A percentile compares a stretch with the other conserved stretches of the same genome.
Evolutionary conservation across 352 stramenopile genomes (phyloP).

Genomic region (Globisporangium alternatum): DNA sequence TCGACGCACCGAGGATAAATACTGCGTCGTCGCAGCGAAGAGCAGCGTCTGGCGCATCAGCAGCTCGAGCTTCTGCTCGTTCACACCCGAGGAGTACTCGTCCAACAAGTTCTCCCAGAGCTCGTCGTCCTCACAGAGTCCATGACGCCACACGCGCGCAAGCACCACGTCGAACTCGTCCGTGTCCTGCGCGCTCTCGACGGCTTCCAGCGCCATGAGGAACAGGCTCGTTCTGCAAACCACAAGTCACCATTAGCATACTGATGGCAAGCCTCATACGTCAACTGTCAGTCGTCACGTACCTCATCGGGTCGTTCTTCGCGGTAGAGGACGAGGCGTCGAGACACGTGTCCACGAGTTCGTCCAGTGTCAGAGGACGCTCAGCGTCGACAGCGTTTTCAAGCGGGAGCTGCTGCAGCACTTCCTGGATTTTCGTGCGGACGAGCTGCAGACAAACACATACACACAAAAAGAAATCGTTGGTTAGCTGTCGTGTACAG

Average conservation of each 20-base stretch:
- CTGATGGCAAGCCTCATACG: neutral
- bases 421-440: constrained; percentile 53
- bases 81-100: constrained; percentile 50
- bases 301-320: constrained; percentile 58
- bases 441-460: constrained; percentile 34
- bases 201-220: constrained; percentile 63
- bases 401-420: constrained; percentile 57
- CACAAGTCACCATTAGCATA: neutral
- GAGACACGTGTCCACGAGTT: constrained; percentile 49
- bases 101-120: constrained; percentile 54
- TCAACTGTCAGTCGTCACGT: neutral
- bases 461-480: neutral
- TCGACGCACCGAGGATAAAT: constrained; percentile 25
- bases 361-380: constrained; percentile 39
- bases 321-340: constrained; percentile 36
- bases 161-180: constrained; percentile 49
- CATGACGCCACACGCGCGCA: constrained; percentile 51
- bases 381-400: constrained; percentile 28
- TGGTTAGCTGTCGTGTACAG: neutral
- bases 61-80: constrained; percentile 58
- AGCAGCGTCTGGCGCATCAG: constrained; percentile 74
- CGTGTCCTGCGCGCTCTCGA: constrained; percentile 44
- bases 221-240: constrained; percentile 58
- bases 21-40: constrained; percentile 58
- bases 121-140: constrained; percentile 47